These are phyloP conservation scores for Penicillium diatomitis DNA, from an alignment of 495 filamentous ascomycete species.

Conservation along the genomic window DNA sequence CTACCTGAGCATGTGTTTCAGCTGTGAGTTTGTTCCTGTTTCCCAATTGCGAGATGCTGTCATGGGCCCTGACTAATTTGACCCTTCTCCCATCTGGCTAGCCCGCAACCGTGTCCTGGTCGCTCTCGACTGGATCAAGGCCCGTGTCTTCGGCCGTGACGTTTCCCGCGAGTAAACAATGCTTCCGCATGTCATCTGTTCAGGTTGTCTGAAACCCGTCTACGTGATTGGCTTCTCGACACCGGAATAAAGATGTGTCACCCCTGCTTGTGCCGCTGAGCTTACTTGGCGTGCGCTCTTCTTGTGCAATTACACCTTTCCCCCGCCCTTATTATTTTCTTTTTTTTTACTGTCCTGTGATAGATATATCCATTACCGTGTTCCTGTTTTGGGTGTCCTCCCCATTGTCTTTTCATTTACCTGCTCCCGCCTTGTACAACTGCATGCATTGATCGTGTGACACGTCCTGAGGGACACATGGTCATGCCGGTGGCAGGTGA, in stretches of 20 bases:
- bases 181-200: neutral
- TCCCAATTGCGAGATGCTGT: neutral
- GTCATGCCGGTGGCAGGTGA: conserved; percentile 1
- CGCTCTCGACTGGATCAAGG: conserved; percentile 90
- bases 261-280: no score
- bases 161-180: conserved; percentile 75
- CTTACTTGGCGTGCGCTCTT: neutral
- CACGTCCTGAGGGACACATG: neutral
- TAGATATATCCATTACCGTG: conserved; percentile 16
- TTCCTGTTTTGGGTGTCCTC: conserved; percentile 13
- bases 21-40: conserved; percentile 54
- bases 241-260: no score
- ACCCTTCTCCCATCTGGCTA: conserved; percentile 17
- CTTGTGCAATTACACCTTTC: conserved; percentile 14
- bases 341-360: conserved; percentile 9
- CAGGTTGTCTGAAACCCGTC: no score
- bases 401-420: conserved; percentile 7
- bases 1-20: conserved; percentile 99
- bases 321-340: conserved; percentile 8
- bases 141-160: conserved; percentile 89
- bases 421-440: conserved; percentile 6
- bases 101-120: conserved; percentile 90
- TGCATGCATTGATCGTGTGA: neutral
- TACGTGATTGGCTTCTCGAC: no score
- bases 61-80: conserved; percentile 4